Evolutionary conservation across 2,329 filamentous ascomycete genomes (phyloP).

Genomic region (Epichloe coenophiala): DNA sequence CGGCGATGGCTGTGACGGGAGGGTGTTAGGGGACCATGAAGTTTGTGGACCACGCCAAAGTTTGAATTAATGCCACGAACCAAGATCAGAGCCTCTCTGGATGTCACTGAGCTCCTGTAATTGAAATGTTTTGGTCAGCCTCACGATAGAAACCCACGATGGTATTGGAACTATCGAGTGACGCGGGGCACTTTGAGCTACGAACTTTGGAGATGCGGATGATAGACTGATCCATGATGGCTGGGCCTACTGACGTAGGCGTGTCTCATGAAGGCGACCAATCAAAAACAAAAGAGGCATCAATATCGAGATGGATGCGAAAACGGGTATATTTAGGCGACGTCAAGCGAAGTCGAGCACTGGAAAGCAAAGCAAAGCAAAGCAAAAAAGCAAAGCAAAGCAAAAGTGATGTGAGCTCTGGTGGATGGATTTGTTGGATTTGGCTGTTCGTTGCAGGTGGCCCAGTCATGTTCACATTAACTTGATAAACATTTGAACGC

Average conservation of each 20-base stretch:
- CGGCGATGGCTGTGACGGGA: conserved; percentile 53
- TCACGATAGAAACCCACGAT: background rate
- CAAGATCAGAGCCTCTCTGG: conserved; percentile 71
- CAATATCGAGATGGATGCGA: background rate
- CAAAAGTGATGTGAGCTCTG: too few species aligned
- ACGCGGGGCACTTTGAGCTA: conserved; percentile 11
- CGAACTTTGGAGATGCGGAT: conserved; percentile 73
- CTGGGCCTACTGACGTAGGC: conserved; percentile 1
- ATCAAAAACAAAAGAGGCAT: background rate
- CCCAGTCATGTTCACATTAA: too few species aligned
- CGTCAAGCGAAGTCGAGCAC: background rate
- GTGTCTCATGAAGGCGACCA: background rate
- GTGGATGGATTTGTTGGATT: too few species aligned
- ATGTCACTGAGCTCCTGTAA: conserved; percentile 70
- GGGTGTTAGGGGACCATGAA: background rate
- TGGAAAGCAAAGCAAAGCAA: too few species aligned
- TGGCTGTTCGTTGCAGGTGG: too few species aligned
- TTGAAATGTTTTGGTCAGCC: conserved; percentile 5
- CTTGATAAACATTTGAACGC: too few species aligned
- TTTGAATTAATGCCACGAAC: conserved; percentile 33
- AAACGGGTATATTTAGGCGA: background rate
- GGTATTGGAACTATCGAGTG: conserved; percentile 7
- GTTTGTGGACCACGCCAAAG: background rate
- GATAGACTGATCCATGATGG: conserved; percentile 59
- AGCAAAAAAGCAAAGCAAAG: too few species aligned